phyloP scores from a whole-genome alignment of 176 grass and related monocot genomes.

The Saccharum officinarum region DNA sequence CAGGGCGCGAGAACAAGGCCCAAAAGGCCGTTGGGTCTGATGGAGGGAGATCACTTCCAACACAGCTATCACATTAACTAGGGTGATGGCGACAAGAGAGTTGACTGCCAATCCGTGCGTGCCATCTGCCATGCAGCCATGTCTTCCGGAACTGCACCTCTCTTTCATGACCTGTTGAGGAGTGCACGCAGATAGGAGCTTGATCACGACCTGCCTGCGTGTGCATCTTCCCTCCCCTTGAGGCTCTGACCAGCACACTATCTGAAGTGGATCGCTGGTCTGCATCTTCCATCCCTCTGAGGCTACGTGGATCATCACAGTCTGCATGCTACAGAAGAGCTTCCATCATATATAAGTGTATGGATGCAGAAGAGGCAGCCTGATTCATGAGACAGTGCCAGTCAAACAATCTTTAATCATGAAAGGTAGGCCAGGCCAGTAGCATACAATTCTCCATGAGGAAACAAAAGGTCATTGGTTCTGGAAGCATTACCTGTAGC shows the following conservation, averaged over 20 bases:
- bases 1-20: too few relatives aligned
- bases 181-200: background rate
- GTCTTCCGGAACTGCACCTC: background rate
- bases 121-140: background rate
- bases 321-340: background rate
- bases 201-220: background rate
- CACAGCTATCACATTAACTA: background rate
- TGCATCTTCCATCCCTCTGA: background rate
- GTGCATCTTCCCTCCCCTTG: slow-evolving; percentile 1
- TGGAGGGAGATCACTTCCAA: too few relatives aligned
- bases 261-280: background rate
- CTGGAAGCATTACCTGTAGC: slow-evolving; percentile 2
- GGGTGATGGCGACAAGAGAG: background rate
- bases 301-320: background rate
- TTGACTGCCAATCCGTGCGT: slow-evolving; percentile 4
- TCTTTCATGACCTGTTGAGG: slow-evolving; percentile 11
- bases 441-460: slow-evolving; percentile 10
- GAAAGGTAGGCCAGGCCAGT: slow-evolving; percentile 22
- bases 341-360: too few relatives aligned
- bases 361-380: background rate
- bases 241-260: slow-evolving; percentile 9
- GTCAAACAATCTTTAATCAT: slow-evolving; percentile 39
- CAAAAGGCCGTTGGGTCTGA: too few relatives aligned
- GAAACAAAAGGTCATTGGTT: background rate
- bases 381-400: background rate